Evolutionary conservation across 371 early-diverging fungal species (phyloP).

Genomic region (Mucor irregularis): DNA sequence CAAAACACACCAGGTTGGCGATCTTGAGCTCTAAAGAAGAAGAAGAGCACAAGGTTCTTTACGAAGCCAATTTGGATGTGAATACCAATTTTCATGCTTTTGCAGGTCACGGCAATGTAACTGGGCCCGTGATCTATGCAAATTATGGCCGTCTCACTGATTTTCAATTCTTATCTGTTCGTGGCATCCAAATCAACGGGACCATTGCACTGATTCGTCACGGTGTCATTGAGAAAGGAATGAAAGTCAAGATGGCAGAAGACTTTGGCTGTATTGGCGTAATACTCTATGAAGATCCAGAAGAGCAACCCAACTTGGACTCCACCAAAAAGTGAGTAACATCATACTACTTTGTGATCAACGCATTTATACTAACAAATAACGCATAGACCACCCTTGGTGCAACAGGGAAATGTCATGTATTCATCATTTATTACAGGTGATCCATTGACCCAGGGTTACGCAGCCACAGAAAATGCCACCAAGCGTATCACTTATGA

Average conservation of each 20-base stretch:
- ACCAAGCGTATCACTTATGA: slow-evolving; percentile 32
- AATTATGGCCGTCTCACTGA: slow-evolving; percentile 65
- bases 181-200: slow-evolving; percentile 44
- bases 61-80: slow-evolving; percentile 50
- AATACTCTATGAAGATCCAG: slow-evolving; percentile 62
- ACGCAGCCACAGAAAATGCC: slow-evolving; percentile 54
- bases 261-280: slow-evolving; percentile 56
- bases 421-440: slow-evolving; percentile 49
- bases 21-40: too few relatives aligned
- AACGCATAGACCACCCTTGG: slow-evolving; percentile 32
- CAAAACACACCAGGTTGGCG: slow-evolving; percentile 51
- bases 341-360: too few relatives aligned
- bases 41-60: slow-evolving; percentile 44
- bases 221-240: slow-evolving; percentile 51
- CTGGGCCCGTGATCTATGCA: slow-evolving; percentile 64
- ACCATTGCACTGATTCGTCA: slow-evolving; percentile 63
- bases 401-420: slow-evolving; percentile 61
- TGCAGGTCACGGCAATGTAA: slow-evolving; percentile 62
- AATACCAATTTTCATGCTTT: slow-evolving; percentile 66
- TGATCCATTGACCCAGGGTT: slow-evolving; percentile 70
- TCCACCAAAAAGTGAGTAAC: too few relatives aligned
- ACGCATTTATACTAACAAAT: too few relatives aligned
- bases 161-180: slow-evolving; percentile 49
- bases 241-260: slow-evolving; percentile 67
- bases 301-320: too few relatives aligned